Evolutionary conservation across 306 rosid species (phyloP).

Genomic region (Elaeagnus macrophylla): DNA sequence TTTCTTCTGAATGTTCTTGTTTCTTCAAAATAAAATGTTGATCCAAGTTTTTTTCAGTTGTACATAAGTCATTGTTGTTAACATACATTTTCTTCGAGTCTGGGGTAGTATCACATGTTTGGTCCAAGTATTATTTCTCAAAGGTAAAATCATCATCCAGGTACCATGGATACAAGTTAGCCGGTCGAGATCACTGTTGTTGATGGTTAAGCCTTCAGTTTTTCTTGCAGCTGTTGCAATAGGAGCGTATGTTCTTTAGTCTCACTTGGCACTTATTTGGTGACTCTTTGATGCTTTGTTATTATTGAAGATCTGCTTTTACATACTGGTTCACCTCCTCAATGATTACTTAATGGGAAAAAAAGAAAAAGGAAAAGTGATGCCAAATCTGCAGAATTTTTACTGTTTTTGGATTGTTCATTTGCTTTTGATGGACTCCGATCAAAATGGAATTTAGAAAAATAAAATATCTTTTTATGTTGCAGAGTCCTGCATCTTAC

Average conservation of each 20-base stretch:
- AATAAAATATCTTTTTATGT: slow-evolving; percentile 17
- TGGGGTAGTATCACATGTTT: no score
- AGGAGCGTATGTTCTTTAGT: slow-evolving; percentile 54
- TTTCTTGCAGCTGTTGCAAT: slow-evolving; percentile 84
- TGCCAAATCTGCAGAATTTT: no score
- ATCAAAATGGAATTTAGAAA: background rate
- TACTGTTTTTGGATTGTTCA: background rate
- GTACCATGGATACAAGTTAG: slow-evolving; percentile 98
- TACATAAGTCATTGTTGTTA: no score
- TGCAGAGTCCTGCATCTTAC: slow-evolving; percentile 72
- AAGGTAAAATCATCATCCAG: slow-evolving; percentile 28
- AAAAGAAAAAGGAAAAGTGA: background rate
- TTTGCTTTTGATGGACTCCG: background rate
- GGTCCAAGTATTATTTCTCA: no score
- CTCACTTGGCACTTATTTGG: background rate
- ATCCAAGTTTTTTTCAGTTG: no score
- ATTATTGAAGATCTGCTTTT: background rate
- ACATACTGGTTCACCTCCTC: background rate
- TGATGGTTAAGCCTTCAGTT: slow-evolving; percentile 69
- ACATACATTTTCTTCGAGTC: no score
- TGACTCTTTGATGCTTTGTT: slow-evolving; percentile 12
- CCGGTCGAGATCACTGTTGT: slow-evolving; percentile 65
- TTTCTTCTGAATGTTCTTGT: no score
- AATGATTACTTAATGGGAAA: background rate
- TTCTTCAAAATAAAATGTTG: no score